Base-by-base conservation (phyloP, 441 rosid genomes). In the Populus hybrid region DNA sequence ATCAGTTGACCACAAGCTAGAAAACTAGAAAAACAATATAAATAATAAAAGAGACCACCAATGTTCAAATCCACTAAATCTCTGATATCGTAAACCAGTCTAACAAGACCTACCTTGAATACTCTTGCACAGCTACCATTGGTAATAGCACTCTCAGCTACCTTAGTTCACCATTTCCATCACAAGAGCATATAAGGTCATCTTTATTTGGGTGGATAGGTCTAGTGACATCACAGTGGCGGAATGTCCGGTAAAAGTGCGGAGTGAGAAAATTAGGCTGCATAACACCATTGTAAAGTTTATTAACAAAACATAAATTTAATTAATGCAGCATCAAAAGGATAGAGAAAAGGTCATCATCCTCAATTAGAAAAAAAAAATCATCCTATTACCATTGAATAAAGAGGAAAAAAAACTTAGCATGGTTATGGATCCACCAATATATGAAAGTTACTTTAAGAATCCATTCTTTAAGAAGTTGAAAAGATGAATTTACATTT, bases 101-200 rank as follows among this genome's bases (percentile, higher is more conserved):
- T 32, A n/a, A 73, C 23, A 78, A 40, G 38, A 67, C 59, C 69
- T 89, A 95, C 99, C 98, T 92, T 95, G 87, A 88, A 90, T 71
- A 87, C 89, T 81, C 93, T 85, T 28, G 91, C 75, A 85, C 92
- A 92, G 85, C 87, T 86, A 78, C 97, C 98, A 66, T 91, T 90
- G 70, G 82, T 94, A 74, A 95, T 88, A 72, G n/a, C n/a, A n/a
- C n/a, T 94, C 92, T 98, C 99, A 95, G 80, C n/a, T 91, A 95
- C 67, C 98, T 86, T 85, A 95, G 94, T 84, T 92, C 97, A 67
- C 91, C 93, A 80, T 90, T 89, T 61, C 81, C 87, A 81, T 94
- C 99, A 72, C 97, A 95, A 61, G 99, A 95, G 84, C 95, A 92
- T 79, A 94, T 85, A 79, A 95, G 95, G 79, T 95, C 98, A 71